These are phyloP conservation scores for Fusarium dlaminii DNA, from an alignment of 2,329 filamentous ascomycete species.

Conservation along the genomic window DNA sequence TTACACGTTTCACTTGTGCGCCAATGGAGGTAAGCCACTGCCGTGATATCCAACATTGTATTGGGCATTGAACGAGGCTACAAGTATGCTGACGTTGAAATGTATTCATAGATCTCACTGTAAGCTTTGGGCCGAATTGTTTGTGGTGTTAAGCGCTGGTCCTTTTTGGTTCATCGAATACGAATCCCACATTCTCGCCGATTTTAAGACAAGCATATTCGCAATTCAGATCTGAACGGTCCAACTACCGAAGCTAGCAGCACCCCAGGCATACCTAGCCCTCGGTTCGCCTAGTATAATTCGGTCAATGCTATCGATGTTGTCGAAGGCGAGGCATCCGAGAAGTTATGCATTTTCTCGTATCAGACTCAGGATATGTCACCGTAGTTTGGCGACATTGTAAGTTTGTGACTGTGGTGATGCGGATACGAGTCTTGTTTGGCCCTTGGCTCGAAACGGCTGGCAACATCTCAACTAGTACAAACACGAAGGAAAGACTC, in stretches of 20 bases:
- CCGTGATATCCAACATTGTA: not conserved
- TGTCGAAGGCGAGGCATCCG: not conserved
- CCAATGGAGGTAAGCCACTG: not conserved
- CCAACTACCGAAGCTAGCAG: conserved; percentile 13
- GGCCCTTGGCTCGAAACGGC: not conserved
- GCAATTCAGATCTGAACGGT: conserved; percentile 10
- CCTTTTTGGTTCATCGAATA: not conserved
- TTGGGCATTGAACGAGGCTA: not conserved
- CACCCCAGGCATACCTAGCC: not conserved
- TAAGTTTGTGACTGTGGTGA: not conserved
- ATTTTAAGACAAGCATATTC: not conserved
- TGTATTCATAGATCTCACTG: not conserved
- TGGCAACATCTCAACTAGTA: not conserved
- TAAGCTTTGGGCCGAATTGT: not conserved
- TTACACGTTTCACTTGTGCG: conserved; percentile 7
- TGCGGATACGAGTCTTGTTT: not conserved
- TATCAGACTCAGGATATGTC: not conserved
- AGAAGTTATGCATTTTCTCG: not conserved
- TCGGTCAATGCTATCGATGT: not conserved
- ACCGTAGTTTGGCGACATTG: not conserved
- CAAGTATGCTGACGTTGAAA: not conserved
- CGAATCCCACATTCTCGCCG: not conserved
- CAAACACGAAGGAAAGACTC: not conserved
- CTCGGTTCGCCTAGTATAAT: not conserved
- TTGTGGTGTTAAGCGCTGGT: not conserved